Base-by-base conservation (phyloP, 2,329 filamentous ascomycete species). In the Cladosporium sp. region DNA sequence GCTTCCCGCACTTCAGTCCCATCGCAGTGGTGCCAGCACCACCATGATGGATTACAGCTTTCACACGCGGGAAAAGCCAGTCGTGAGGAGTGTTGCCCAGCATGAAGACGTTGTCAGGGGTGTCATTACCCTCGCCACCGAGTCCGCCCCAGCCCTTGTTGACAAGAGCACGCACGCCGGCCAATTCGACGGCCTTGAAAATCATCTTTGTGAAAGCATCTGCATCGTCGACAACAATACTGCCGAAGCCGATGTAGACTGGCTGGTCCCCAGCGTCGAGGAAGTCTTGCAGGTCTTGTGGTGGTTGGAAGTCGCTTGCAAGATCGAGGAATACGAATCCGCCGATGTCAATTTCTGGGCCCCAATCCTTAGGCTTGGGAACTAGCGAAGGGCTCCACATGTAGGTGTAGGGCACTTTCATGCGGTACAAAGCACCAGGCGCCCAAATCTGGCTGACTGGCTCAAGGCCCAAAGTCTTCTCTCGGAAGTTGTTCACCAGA, bases 331-430 rank as follows among this genome's bases (percentile, higher is more conserved):
- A 92, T 76, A 85, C 92, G 78, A 93, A 94, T 0, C 91, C 92
- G 4, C 89, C 87, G n/a, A 94, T 86, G 64, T 87, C 87, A 57
- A 94, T 90, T 65, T 92, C 84, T 4, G 82, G 78, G 0, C 84
- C 86, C 92, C 92, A 95, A 75, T 95, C 92, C 41, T 85, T 85
- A 0, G 92, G 91, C 72, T 92, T 93, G 0, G 89, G 86, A 18
- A 93, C 91, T 57, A 95, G 79, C 0, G 90, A 86, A 0, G 91
- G 90, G 0, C 91, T 93, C 93, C 93, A 97, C 78, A 93, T 94
- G 75, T 97, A 98, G 0, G 93, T 96, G 72, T 92, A 92, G 0
- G 93, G 92, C 18, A 97, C 86, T 59, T 86, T 87, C 36, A 97
- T 81, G 38, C 92, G 87, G 54, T 87, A 88, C 15, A 96, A 81